Conservation (phyloP, 208 protist species). For the Endotrypanum monterogeii region DNA sequence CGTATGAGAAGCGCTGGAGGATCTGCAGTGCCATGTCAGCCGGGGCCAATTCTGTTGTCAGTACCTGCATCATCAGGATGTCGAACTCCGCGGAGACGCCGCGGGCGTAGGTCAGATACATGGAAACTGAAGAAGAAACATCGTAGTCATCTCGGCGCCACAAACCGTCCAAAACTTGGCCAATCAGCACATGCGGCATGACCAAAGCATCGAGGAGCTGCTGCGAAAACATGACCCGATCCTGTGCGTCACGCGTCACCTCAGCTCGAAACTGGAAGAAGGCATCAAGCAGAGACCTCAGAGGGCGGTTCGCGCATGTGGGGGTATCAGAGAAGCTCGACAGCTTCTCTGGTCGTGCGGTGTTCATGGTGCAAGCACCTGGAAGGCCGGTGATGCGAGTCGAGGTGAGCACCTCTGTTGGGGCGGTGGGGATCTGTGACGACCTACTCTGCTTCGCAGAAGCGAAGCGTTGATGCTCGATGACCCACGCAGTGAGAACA, state of each 20-base stretch:
- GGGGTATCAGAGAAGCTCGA: neutral
- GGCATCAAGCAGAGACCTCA: constrained; percentile 31
- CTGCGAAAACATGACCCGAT: constrained; percentile 27
- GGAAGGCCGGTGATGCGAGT: constrained; percentile 17
- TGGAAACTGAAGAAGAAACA: constrained; percentile 25
- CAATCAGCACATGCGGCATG: constrained; percentile 74
- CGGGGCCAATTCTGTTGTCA: constrained; percentile 52
- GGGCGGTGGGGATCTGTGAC: neutral
- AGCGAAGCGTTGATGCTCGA: constrained; percentile 21
- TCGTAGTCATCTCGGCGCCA: constrained; percentile 61
- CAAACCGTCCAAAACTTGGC: constrained; percentile 54
- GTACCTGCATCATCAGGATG: constrained; percentile 63
- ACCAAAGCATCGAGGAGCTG: constrained; percentile 66
- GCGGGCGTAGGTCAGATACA: constrained; percentile 37
- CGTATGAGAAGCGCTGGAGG: constrained; percentile 71
- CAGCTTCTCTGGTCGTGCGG: neutral
- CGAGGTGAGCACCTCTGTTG: neutral
- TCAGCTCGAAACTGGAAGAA: constrained; percentile 24
- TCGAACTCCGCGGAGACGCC: constrained; percentile 40
- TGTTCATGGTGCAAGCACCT: neutral
- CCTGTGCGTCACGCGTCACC: constrained; percentile 13
- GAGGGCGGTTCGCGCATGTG: constrained; percentile 9
- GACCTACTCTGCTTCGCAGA: neutral
- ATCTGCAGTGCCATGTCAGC: constrained; percentile 58
- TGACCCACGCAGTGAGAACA: constrained; percentile 45